Base-by-base conservation (phyloP, 768 basidiomycete genomes). In the Lepiota subincarnata region DNA sequence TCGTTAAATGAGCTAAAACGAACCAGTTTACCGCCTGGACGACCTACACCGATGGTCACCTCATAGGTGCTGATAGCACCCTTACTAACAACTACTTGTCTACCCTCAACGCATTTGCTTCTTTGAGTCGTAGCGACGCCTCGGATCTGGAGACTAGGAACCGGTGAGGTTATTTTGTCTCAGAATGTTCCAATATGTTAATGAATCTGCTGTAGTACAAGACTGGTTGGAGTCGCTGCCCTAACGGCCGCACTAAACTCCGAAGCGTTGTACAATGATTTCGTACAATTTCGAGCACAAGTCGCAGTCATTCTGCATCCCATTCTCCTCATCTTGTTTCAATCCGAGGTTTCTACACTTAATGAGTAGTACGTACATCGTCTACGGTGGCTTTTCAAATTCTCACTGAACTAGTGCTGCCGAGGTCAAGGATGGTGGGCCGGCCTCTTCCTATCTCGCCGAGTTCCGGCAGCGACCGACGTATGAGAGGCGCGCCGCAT, bases 11-110 rank as follows among this genome's bases (percentile, higher is more conserved):
- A 6, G 1, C 18, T 37, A 4, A 40, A 24, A 42, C 34, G n/a
- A n/a, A 14, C n/a, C 28, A 94, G 88, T 92, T 96, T 62, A 89
- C 87, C 2, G 87, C 92, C 1, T 98, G 92, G 87, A 87, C 88
- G 16, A 94, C 93, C 13, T 97, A 86, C 59, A 92, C 94, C 18
- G 87, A 95, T 59, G 92, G 92, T 0, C 84, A 84, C 50, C 73
- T 89, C 37, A 83, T 95, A 57, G 90, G 89, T 22, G 81, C 86
- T 11, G 93, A 96, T 62, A 80, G 79, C 51, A 69, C 64, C 26
- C 71, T 91, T 45, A 89, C 90, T 0, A 72, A 74, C 22, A 78
- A 84, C 53, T 96, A 96, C 67, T 69, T 91, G 28, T 74, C 77
- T 6, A 79, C 83, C 26, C 76, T 96, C 35, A 69, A 68, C 10